Conservation (phyloP, 2,329 filamentous ascomycete species). For the Curvularia lunata region DNA sequence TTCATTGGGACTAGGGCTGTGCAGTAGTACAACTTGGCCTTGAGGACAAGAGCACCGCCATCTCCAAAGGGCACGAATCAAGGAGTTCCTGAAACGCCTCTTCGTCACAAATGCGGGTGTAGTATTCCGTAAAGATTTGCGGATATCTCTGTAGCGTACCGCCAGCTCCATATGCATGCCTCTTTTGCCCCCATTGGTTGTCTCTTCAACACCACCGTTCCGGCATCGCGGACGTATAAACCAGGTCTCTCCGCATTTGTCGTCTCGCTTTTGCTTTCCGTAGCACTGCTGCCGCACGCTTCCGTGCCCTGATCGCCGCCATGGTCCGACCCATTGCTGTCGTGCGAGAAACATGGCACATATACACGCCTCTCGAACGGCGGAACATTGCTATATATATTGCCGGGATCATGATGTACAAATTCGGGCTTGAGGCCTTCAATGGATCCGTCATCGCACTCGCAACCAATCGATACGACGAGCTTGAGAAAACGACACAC, state of each 20-base stretch:
- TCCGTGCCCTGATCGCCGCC: slow-evolving; percentile 17
- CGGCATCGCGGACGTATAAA: slow-evolving; percentile 30
- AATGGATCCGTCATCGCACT: slow-evolving; percentile 59
- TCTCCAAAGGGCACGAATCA: slow-evolving; percentile 26
- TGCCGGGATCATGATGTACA: slow-evolving; percentile 60
- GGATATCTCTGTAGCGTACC: slow-evolving; percentile 26
- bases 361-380: slow-evolving; percentile 52
- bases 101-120: slow-evolving; percentile 31
- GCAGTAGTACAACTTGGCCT: slow-evolving; percentile 33
- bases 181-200: slow-evolving; percentile 26
- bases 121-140: slow-evolving; percentile 23
- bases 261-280: slow-evolving; percentile 21
- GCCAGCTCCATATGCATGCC: slow-evolving; percentile 29
- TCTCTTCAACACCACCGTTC: slow-evolving; percentile 17
- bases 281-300: slow-evolving; percentile 26
- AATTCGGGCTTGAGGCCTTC: slow-evolving; percentile 60
- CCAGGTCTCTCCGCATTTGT: slow-evolving; percentile 29
- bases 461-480: slow-evolving; percentile 59
- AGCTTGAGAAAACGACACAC: slow-evolving; percentile 46
- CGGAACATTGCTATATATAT: slow-evolving; percentile 53
- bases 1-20: slow-evolving; percentile 22
- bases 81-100: slow-evolving; percentile 29
- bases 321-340: slow-evolving; percentile 33
- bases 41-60: slow-evolving; percentile 21
- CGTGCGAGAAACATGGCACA: slow-evolving; percentile 38